Evolutionary conservation across 345 rosid species (phyloP).

Genomic region (Bruguiera parviflora): DNA sequence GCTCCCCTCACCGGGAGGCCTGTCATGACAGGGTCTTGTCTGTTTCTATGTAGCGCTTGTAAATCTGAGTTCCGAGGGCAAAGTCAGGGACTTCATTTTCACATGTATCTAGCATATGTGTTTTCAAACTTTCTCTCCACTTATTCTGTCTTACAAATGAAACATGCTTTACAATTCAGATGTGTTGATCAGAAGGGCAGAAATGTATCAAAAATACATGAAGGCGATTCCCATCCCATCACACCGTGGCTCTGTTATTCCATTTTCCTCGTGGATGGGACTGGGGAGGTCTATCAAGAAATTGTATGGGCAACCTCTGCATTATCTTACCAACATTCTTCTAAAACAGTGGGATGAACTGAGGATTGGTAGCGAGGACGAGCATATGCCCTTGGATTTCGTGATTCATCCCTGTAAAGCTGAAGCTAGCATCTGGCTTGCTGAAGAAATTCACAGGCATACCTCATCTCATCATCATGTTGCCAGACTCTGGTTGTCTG

Average conservation of each 20-base stretch:
- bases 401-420: slow-evolving; percentile 80
- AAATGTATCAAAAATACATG: slow-evolving; percentile 87
- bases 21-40: no score
- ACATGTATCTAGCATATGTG: neutral
- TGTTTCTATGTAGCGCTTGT: neutral
- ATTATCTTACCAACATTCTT: slow-evolving; percentile 72
- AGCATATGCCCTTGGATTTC: slow-evolving; percentile 50
- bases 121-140: neutral
- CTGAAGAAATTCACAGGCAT: slow-evolving; percentile 72
- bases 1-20: no score
- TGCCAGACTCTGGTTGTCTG: slow-evolving; percentile 62
- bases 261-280: slow-evolving; percentile 72
- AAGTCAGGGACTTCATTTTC: no score
- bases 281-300: slow-evolving; percentile 68
- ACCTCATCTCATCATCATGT: slow-evolving; percentile 60
- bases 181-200: slow-evolving; percentile 47
- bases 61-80: no score
- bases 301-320: slow-evolving; percentile 78
- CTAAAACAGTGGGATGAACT: slow-evolving; percentile 70
- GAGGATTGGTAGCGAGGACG: slow-evolving; percentile 52
- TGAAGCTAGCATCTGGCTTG: slow-evolving; percentile 80
- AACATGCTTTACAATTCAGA: slow-evolving; percentile 29
- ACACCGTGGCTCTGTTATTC: slow-evolving; percentile 67
- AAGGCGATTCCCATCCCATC: slow-evolving; percentile 56
- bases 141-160: neutral